phyloP scores from a whole-genome alignment of 768 basidiomycete species.

The Termitomyces eurrhizus region DNA sequence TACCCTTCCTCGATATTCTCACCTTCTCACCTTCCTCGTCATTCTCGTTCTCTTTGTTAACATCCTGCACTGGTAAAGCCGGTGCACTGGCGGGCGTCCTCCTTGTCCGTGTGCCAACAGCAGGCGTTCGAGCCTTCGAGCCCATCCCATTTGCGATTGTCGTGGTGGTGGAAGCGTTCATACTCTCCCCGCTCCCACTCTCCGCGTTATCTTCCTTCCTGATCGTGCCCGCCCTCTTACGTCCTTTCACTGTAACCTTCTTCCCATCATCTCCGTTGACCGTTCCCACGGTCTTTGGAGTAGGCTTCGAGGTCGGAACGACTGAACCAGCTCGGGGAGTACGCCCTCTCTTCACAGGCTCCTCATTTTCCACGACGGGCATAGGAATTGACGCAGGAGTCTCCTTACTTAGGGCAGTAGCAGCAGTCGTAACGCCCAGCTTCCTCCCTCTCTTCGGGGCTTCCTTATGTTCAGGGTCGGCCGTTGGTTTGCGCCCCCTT shows the following conservation, averaged over 20 bases:
- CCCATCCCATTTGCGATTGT: constrained; percentile 2
- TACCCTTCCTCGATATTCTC: constrained; percentile 27
- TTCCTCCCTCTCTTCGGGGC: background rate
- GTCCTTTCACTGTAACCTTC: constrained; percentile 12
- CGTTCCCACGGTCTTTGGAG: background rate
- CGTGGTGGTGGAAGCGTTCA: background rate
- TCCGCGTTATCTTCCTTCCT: constrained; percentile 9
- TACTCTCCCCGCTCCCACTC: background rate
- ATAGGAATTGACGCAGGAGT: background rate
- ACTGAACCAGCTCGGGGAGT: constrained; percentile 11
- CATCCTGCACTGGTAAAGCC: constrained; percentile 20
- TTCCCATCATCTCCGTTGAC: constrained; percentile 1
- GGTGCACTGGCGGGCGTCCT: constrained; percentile 35
- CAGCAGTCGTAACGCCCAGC: background rate
- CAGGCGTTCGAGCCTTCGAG: constrained; percentile 8
- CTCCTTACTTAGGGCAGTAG: constrained; percentile 1
- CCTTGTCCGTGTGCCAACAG: constrained; percentile 8
- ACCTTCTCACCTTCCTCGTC: constrained; percentile 20
- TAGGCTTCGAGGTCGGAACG: constrained; percentile 2
- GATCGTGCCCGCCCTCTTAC: constrained; percentile 16
- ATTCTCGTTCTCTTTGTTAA: constrained; percentile 38
- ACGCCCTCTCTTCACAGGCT: constrained; percentile 17
- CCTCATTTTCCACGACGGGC: background rate
- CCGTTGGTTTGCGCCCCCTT: constrained; percentile 3
- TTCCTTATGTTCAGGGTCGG: constrained; percentile 19